phyloP scores from a whole-genome alignment of 805 yeast species.

The Kazachstania taianensis region DNA sequence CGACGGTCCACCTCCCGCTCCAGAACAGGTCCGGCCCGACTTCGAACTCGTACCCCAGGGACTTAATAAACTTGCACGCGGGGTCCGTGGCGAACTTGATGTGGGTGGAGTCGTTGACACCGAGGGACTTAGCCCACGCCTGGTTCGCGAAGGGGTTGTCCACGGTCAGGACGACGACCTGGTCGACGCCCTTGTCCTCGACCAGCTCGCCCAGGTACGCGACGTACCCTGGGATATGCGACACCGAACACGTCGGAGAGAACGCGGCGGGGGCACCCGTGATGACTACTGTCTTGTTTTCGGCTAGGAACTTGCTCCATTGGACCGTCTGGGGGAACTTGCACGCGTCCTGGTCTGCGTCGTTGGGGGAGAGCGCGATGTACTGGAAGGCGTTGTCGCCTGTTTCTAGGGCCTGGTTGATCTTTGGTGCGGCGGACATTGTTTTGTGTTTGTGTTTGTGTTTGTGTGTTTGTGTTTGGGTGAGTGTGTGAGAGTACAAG shows the following conservation, averaged over 20 bases:
- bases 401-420: constrained; percentile 20
- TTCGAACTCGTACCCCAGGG: constrained; percentile 50
- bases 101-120: constrained; percentile 29
- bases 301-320: constrained; percentile 22
- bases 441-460: constrained; percentile 1
- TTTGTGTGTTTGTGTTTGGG: background rate
- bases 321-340: constrained; percentile 20
- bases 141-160: constrained; percentile 64
- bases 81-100: constrained; percentile 60
- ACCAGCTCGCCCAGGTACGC: constrained; percentile 38
- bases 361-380: constrained; percentile 19
- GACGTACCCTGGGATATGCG: constrained; percentile 63
- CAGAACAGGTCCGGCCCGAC: constrained; percentile 45
- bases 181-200: constrained; percentile 51
- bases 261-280: constrained; percentile 83
- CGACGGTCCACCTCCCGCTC: constrained; percentile 62
- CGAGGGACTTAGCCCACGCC: constrained; percentile 49
- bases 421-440: constrained; percentile 14
- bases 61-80: constrained; percentile 45
- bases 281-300: constrained; percentile 47
- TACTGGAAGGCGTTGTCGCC: constrained; percentile 25
- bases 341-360: constrained; percentile 24
- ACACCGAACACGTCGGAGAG: constrained; percentile 69
- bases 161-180: constrained; percentile 50
- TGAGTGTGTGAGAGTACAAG: background rate